phyloP scores from a whole-genome alignment of 2,329 filamentous ascomycete genomes.

The Monosporascus sp. region DNA sequence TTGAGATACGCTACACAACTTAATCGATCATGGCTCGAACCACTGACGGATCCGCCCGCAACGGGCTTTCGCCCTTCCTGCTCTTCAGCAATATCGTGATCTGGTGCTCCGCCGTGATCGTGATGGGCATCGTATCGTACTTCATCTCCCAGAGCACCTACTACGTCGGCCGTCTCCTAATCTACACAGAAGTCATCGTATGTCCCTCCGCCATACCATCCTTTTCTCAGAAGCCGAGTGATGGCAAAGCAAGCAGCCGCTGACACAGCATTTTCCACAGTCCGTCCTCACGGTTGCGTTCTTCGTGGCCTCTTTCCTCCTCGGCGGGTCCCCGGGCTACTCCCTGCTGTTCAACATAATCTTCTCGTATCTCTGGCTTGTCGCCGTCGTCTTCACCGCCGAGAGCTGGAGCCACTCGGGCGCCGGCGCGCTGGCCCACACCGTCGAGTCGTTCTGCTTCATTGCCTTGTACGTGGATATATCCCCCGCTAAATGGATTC shows the following conservation, averaged over 20 bases:
- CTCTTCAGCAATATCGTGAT: constrained; percentile 22
- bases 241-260: no score
- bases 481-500: no score
- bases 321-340: constrained; percentile 19
- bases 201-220: constrained; percentile 3
- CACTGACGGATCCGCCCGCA: constrained; percentile 1
- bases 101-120: constrained; percentile 30
- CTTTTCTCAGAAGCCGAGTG: no score
- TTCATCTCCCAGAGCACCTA: constrained; percentile 14
- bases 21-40: constrained; percentile 10
- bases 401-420: constrained; percentile 21
- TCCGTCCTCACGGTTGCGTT: constrained; percentile 29
- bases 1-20: background rate
- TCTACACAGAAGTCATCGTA: constrained; percentile 30
- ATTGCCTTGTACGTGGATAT: constrained; percentile 26
- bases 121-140: constrained; percentile 30
- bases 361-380: constrained; percentile 32
- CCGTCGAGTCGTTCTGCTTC: constrained; percentile 30
- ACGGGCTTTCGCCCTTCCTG: constrained; percentile 20
- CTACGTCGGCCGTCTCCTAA: constrained; percentile 18
- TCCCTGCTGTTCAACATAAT: constrained; percentile 29
- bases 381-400: constrained; percentile 27
- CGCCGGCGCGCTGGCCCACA: constrained; percentile 16
- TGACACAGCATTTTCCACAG: constrained; percentile 7
- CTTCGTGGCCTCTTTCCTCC: constrained; percentile 26